Conservation (phyloP, 208 protist species). For the Leishmania guyanensis region DNA sequence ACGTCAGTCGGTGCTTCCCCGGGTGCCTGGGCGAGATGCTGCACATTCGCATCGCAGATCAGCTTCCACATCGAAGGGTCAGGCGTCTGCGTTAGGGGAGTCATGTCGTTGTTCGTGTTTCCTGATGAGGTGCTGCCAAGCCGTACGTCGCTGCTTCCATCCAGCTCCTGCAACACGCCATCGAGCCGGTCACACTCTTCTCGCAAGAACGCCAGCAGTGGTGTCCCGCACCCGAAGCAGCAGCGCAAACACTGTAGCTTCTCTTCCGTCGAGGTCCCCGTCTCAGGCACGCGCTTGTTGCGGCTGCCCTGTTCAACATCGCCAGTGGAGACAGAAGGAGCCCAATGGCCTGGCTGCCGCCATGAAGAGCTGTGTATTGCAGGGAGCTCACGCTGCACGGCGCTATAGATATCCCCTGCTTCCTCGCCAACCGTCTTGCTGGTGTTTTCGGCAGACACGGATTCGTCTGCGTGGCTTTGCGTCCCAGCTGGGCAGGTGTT, state of each 20-base stretch:
- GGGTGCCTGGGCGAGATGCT: background rate
- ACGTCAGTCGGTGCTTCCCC: background rate
- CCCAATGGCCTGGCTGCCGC: background rate
- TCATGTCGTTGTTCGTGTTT: background rate
- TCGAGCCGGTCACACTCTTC: constrained; percentile 40
- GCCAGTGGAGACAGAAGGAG: background rate
- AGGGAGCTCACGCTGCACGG: background rate
- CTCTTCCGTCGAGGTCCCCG: background rate
- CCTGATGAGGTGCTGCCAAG: background rate
- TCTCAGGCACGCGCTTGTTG: background rate
- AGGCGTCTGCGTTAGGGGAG: background rate
- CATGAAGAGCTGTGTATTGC: background rate
- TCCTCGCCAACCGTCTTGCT: background rate
- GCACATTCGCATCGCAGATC: background rate
- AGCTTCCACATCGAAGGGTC: constrained; percentile 12
- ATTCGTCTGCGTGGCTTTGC: background rate
- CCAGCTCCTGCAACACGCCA: background rate
- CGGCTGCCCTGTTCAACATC: background rate
- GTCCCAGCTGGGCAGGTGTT: constrained; percentile 10
- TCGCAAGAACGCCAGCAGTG: constrained; percentile 25
- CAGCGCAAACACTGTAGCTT: constrained; percentile 12
- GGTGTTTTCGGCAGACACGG: background rate
- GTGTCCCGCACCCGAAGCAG: constrained; percentile 48
- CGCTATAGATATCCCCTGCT: background rate
- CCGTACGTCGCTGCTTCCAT: background rate